Evolutionary conservation across 495 filamentous ascomycete genomes (phyloP).

Genomic region (Evansstolkia leycettana): DNA sequence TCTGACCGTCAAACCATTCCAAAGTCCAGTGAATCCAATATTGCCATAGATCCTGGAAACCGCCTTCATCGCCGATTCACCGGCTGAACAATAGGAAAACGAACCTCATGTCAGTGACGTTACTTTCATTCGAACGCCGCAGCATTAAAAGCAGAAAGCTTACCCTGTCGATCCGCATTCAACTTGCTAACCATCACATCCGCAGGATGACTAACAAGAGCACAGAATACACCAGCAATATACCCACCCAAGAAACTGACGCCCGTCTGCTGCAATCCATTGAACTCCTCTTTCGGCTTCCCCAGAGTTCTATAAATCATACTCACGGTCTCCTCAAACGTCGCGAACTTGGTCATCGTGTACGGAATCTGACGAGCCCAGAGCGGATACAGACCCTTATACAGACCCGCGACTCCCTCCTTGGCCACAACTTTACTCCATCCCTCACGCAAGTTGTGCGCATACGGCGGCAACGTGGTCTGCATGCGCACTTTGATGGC

Average conservation of each 20-base stretch:
- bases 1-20: constrained; percentile 56
- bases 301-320: constrained; percentile 50
- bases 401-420: constrained; percentile 48
- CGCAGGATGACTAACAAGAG: constrained; percentile 49
- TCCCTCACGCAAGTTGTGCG: constrained; percentile 46
- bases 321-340: constrained; percentile 57
- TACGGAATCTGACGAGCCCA: constrained; percentile 66
- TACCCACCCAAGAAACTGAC: constrained; percentile 60
- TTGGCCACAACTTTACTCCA: constrained; percentile 46
- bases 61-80: constrained; percentile 49
- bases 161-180: constrained; percentile 51
- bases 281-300: constrained; percentile 52
- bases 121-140: neutral
- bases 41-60: constrained; percentile 58
- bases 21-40: constrained; percentile 56
- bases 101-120: constrained; percentile 5
- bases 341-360: constrained; percentile 69
- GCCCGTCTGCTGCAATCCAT: constrained; percentile 51
- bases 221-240: constrained; percentile 60
- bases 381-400: constrained; percentile 57
- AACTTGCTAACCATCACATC: constrained; percentile 68
- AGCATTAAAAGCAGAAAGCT: constrained; percentile 15
- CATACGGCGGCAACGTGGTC: constrained; percentile 55
- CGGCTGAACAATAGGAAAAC: constrained; percentile 34
- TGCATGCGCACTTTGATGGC: constrained; percentile 67